phyloP scores from a whole-genome alignment of 2,329 filamentous ascomycete species.

The Huntiella bhutanensis region DNA sequence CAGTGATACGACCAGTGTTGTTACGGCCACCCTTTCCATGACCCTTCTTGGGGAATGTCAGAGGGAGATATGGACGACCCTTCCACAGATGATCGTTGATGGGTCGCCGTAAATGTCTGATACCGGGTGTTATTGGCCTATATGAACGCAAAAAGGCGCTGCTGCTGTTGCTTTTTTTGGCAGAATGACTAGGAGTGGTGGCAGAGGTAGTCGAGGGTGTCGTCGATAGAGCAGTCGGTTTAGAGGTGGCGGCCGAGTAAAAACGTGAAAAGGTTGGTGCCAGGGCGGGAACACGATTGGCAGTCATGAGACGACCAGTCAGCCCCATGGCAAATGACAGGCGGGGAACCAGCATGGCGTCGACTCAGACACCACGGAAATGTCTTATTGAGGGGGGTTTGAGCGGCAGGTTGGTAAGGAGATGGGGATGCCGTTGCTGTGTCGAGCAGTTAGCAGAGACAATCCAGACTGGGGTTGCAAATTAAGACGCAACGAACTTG shows the following conservation, averaged over 20 bases:
- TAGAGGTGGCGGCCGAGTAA: not conserved
- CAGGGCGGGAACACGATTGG: conserved; percentile 8
- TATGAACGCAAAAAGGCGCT: conserved; percentile 53
- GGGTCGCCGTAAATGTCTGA: conserved; percentile 76
- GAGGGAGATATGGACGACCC: conserved; percentile 58
- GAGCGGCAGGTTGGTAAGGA: not conserved
- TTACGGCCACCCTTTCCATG: conserved; percentile 88
- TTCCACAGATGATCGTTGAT: conserved; percentile 97
- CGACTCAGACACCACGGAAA: not conserved
- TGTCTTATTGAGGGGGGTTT: not conserved
- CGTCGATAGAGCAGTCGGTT: not conserved
- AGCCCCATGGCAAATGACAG: conserved; percentile 10
- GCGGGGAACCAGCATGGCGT: conserved; percentile 10
- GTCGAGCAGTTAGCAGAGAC: conserved; percentile 3
- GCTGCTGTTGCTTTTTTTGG: not conserved
- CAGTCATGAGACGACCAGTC: conserved; percentile 6
- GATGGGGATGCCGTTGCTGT: conserved; percentile 1
- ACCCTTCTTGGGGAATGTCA: conserved; percentile 86
- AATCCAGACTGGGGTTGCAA: conserved; percentile 4
- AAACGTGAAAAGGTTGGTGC: conserved; percentile 7
- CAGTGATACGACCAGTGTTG: conserved; percentile 64
- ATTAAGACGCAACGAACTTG: conserved; percentile 8
- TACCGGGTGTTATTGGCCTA: conserved; percentile 79
- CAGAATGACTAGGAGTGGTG: not conserved
- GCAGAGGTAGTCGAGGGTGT: not conserved